Conservation (phyloP, 306 rosid genomes). For the Ormosia semicastrata region DNA sequence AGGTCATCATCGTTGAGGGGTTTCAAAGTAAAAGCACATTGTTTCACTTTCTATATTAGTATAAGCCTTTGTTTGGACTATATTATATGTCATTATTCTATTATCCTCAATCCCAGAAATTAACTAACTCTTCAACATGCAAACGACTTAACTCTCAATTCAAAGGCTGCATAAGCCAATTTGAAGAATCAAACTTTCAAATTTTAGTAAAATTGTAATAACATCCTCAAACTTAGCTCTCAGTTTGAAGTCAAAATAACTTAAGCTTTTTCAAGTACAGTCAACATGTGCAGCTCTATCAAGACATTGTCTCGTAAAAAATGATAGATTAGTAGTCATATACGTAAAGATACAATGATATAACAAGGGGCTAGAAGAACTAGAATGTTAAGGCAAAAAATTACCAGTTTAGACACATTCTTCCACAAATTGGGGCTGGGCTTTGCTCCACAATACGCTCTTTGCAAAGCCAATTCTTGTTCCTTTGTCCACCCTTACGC, state of each 20-base stretch:
- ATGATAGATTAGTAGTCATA: no score
- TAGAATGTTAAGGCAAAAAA: no score
- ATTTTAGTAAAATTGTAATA: not conserved
- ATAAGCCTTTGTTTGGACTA: not conserved
- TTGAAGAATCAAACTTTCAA: not conserved
- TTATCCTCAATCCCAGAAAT: no score
- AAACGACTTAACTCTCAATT: no score
- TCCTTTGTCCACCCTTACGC: slow-evolving; percentile 69
- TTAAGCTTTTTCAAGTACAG: not conserved
- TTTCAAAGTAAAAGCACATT: no score
- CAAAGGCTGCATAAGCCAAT: no score
- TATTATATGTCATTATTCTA: not conserved
- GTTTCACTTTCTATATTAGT: not conserved
- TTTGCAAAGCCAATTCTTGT: slow-evolving; percentile 65
- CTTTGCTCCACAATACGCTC: slow-evolving; percentile 59
- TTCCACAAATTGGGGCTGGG: slow-evolving; percentile 92
- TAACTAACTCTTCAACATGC: no score
- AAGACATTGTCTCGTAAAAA: not conserved
- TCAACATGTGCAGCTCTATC: not conserved
- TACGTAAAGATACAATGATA: no score
- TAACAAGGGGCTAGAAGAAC: no score
- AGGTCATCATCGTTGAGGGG: no score
- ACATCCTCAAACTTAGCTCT: not conserved
- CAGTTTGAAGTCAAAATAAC: no score
- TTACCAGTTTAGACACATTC: slow-evolving; percentile 78